These are phyloP conservation scores for Psilocybe mexicana DNA, from an alignment of 1,284 basidiomycete species.

Conservation along the genomic window DNA sequence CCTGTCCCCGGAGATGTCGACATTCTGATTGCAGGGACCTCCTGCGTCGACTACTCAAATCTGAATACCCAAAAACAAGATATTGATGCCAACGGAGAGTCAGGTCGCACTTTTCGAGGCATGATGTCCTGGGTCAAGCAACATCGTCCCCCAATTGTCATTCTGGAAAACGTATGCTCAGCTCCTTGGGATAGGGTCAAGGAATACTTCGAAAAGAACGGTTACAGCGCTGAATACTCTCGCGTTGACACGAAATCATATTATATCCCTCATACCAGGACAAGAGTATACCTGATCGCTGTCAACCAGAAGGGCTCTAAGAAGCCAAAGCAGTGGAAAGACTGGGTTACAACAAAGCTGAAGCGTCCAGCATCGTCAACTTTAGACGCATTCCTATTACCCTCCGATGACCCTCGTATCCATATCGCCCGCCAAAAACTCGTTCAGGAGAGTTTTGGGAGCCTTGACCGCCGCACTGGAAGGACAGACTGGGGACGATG, in stretches of 20 bases:
- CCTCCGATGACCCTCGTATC: conserved; percentile 89
- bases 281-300: conserved; percentile 85
- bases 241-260: conserved; percentile 91
- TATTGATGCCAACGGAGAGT: conserved; percentile 86
- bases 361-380: conserved; percentile 87
- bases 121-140: conserved; percentile 93
- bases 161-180: conserved; percentile 91
- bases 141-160: conserved; percentile 87
- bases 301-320: conserved; percentile 60
- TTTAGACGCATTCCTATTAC: conserved; percentile 89
- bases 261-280: conserved; percentile 94
- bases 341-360: conserved; percentile 60
- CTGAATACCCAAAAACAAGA: conserved; percentile 93
- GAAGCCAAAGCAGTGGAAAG: conserved; percentile 74
- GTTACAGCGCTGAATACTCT: conserved; percentile 74
- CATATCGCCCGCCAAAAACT: conserved; percentile 87
- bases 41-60: conserved; percentile 95
- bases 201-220: conserved; percentile 73
- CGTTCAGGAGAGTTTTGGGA: conserved; percentile 63
- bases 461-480: conserved; percentile 62
- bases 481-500: conserved; percentile 91
- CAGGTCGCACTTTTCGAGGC: conserved; percentile 85
- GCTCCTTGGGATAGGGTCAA: conserved; percentile 87
- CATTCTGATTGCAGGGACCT: conserved; percentile 89
- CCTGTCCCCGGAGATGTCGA: conserved; percentile 91